Evolutionary conservation across 768 basidiomycete genomes (phyloP).

Genomic region (Mycena galericulata): DNA sequence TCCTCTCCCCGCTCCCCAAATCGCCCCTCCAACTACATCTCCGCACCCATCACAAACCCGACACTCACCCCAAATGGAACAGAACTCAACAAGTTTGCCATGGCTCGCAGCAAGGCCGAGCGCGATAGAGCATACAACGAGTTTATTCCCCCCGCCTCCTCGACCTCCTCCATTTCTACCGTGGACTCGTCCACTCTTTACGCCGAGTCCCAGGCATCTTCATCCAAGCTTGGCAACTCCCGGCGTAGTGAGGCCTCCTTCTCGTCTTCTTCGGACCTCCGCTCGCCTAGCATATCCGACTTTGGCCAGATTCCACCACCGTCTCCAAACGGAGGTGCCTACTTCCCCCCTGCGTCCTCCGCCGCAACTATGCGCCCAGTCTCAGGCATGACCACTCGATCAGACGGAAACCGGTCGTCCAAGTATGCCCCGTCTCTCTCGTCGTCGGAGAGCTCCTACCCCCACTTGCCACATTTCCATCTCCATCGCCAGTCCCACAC

Average conservation of each 20-base stretch:
- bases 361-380: constrained; percentile 59
- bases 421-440: constrained; percentile 72
- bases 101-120: constrained; percentile 64
- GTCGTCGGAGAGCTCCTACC: constrained; percentile 58
- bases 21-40: constrained; percentile 70
- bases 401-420: constrained; percentile 69
- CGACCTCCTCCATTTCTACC: constrained; percentile 62
- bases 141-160: constrained; percentile 57
- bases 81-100: constrained; percentile 73
- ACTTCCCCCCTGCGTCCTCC: constrained; percentile 35
- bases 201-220: constrained; percentile 59
- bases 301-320: constrained; percentile 60
- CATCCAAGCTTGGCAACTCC: constrained; percentile 47
- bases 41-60: constrained; percentile 88
- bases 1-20: constrained; percentile 63
- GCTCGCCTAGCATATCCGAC: constrained; percentile 65
- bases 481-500: constrained; percentile 48
- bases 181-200: constrained; percentile 71
- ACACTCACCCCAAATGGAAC: constrained; percentile 78
- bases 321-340: constrained; percentile 32
- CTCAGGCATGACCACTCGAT: constrained; percentile 65
- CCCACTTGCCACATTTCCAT: constrained; percentile 67
- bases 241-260: constrained; percentile 69
- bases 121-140: constrained; percentile 64
- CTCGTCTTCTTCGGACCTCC: constrained; percentile 55